Evolutionary conservation across 108 stramenopile species (phyloP).

Genomic region (Nitzschia putrida): DNA sequence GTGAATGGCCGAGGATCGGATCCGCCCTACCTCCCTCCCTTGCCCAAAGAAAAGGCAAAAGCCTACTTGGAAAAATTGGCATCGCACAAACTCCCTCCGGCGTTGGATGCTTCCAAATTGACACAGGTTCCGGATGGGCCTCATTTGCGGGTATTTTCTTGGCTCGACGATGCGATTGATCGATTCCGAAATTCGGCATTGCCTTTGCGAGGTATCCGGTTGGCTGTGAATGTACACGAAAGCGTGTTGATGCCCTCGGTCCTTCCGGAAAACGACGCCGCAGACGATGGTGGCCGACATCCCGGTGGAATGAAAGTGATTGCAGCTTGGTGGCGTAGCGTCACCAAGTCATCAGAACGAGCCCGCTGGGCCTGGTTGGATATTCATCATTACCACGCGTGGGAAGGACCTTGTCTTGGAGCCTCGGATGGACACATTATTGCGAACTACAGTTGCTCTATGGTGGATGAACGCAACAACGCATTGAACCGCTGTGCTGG

Average conservation of each 20-base stretch:
- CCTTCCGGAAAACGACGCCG: constrained; percentile 22
- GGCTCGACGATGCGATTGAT: constrained; percentile 68
- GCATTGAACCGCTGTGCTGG: constrained; percentile 46
- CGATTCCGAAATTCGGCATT: constrained; percentile 65
- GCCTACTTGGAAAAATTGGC: constrained; percentile 51
- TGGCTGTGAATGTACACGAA: constrained; percentile 77
- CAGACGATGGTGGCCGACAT: constrained; percentile 34
- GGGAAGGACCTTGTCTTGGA: constrained; percentile 62
- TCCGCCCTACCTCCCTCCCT: constrained; percentile 58
- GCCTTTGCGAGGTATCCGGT: constrained; percentile 55
- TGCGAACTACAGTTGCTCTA: constrained; percentile 56
- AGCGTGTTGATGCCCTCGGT: constrained; percentile 36
- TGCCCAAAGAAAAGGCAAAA: constrained; percentile 46
- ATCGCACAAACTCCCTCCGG: background rate
- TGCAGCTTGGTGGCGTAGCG: constrained; percentile 63
- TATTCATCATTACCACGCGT: constrained; percentile 81
- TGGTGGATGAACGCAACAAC: constrained; percentile 28
- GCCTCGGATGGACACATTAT: constrained; percentile 59
- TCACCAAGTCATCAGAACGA: constrained; percentile 63
- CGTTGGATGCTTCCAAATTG: background rate
- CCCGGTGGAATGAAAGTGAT: constrained; percentile 37
- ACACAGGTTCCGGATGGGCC: constrained; percentile 60
- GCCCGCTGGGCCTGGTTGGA: constrained; percentile 67
- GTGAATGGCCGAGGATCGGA: constrained; percentile 38
- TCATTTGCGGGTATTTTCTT: constrained; percentile 69